Evolutionary conservation across 306 rosid genomes (phyloP).

Genomic region (Luffa aegyptiaca): DNA sequence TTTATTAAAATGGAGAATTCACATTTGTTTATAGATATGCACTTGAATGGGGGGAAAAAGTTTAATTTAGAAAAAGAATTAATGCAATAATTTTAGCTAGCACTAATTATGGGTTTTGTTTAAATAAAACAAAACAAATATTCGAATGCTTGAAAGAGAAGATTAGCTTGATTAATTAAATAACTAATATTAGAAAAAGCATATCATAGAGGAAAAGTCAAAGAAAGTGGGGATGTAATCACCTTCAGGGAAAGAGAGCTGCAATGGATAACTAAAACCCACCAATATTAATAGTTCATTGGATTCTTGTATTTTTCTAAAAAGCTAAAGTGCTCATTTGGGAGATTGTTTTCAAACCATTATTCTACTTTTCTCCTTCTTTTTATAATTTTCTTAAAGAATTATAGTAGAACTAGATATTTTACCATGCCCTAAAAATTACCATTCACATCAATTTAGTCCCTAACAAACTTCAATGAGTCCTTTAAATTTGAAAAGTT

Average conservation of each 20-base stretch:
- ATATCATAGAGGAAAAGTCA: conserved; percentile 45
- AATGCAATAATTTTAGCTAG: neutral
- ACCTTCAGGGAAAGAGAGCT: conserved; percentile 30
- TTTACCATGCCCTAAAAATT: neutral
- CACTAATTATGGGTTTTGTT: neutral
- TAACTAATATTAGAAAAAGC: conserved; percentile 2
- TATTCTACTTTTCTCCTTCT: neutral
- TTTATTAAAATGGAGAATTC: neutral
- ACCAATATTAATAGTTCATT: neutral
- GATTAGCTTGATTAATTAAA: conserved; percentile 12
- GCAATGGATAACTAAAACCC: conserved; percentile 2
- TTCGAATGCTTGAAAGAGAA: conserved; percentile 54
- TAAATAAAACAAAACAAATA: conserved; percentile 16
- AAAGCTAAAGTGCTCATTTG: neutral
- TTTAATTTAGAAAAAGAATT: neutral
- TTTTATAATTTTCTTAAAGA: neutral
- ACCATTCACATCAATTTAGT: neutral
- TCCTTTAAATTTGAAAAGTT: too few species aligned
- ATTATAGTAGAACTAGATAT: neutral
- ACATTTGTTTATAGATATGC: neutral
- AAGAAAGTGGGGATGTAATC: conserved; percentile 52
- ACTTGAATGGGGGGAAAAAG: neutral
- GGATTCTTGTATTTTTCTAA: neutral
- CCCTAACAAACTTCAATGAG: too few species aligned
- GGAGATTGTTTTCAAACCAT: neutral